Conservation (phyloP, 2,329 filamentous ascomycete species). For the Colletotrichum sp. region DNA sequence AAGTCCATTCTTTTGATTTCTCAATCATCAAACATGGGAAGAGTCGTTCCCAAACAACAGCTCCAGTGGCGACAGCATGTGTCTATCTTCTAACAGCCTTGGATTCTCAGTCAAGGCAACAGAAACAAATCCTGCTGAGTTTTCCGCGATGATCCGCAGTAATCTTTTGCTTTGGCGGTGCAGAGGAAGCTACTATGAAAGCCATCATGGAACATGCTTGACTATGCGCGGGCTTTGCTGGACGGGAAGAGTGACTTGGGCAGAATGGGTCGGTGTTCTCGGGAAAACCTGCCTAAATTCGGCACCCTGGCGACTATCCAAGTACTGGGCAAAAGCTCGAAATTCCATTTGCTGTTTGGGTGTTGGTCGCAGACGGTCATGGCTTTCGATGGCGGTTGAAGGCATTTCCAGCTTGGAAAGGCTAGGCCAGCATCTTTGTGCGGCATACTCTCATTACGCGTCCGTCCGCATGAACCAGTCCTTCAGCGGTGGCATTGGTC, state of each 20-base stretch:
- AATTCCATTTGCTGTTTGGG: neutral
- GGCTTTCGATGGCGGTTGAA: neutral
- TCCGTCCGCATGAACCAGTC: conserved; percentile 77
- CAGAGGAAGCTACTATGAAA: neutral
- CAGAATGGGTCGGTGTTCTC: neutral
- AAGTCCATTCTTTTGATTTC: neutral
- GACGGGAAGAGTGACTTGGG: neutral
- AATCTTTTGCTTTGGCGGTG: neutral
- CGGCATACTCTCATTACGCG: conserved; percentile 68
- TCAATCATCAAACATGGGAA: neutral
- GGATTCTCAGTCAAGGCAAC: rapidly evolving
- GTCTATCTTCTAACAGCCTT: neutral
- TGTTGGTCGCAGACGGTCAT: neutral
- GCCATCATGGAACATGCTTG: neutral
- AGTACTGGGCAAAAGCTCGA: neutral
- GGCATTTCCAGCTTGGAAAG: neutral
- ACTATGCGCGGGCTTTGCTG: neutral
- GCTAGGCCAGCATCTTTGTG: neutral
- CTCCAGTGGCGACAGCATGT: neutral
- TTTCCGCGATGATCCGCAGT: neutral
- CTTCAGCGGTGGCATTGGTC: conserved; percentile 45
- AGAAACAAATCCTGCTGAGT: neutral
- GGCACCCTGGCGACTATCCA: neutral
- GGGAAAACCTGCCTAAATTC: neutral
- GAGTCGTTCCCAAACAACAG: neutral